A percentile compares a stretch with the other conserved stretches of the same genome.
Conservation (phyloP, 2,329 filamentous ascomycete species). For the Fusarium sp. region DNA sequence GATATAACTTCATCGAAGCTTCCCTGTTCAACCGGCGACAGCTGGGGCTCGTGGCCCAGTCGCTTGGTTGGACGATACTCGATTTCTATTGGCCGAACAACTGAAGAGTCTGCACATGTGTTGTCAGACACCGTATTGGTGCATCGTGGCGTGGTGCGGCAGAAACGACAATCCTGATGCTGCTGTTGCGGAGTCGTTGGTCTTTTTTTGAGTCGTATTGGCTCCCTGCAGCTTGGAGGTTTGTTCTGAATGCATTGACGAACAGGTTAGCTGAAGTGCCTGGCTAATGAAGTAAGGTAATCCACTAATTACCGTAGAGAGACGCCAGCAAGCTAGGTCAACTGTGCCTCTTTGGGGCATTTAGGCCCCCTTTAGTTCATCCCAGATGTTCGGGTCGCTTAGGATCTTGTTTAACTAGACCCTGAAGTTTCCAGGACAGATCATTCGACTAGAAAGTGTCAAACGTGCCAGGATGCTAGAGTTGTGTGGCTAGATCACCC, state of each 20-base stretch:
- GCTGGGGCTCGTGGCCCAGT: constrained; percentile 38
- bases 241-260: constrained; percentile 26
- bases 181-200: constrained; percentile 13
- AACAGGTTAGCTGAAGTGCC: constrained; percentile 43
- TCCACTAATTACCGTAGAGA: constrained; percentile 40
- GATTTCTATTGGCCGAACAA: constrained; percentile 33
- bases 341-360: constrained; percentile 53
- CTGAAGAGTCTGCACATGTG: constrained; percentile 37
- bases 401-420: constrained; percentile 55
- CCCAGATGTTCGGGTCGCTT: constrained; percentile 57
- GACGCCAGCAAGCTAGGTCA: constrained; percentile 47
- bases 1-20: constrained; percentile 20
- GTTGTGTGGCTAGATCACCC: constrained; percentile 31
- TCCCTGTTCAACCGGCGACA: constrained; percentile 32
- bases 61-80: constrained; percentile 40
- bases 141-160: constrained; percentile 36
- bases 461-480: constrained; percentile 43
- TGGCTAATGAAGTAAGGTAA: constrained; percentile 37
- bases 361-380: constrained; percentile 56
- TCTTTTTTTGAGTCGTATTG: constrained; percentile 22
- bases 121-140: constrained; percentile 46
- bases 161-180: constrained; percentile 28
- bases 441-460: constrained; percentile 45
- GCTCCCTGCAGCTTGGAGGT: constrained; percentile 19
- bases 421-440: constrained; percentile 49